Evolutionary conservation across 2,329 filamentous ascomycete genomes (phyloP), one percentile per base, ranked within the genome.

Genomic region (Ophiobolus disseminans): DNA sequence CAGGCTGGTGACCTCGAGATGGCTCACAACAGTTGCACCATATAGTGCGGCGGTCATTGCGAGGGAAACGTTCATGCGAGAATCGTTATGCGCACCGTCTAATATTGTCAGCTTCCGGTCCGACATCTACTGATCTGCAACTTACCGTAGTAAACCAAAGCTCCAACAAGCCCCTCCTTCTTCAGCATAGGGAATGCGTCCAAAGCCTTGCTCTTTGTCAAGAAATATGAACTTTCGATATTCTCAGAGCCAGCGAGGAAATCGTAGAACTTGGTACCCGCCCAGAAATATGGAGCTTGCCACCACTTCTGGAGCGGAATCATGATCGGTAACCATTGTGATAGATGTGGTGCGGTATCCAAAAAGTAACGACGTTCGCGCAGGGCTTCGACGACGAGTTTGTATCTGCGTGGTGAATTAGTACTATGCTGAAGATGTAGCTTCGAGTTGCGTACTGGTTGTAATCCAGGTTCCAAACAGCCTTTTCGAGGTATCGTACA

Each of bases 81-180:
- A 94, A 73, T 96, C 91, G 68, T 96, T 96, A 76, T 96, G 91
- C 22, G 89, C 90, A 62, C 91, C 91, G 76, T 96, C 90, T 82
- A 48, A 19, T 22, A 25, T 5, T 19, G 45, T 75, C 55, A 75
- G 66, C 43, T 37, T 11, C 8, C 22, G 1, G 14, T 16, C 8
- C 11, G 4, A 35, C 1, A 3, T 13, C 7, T 7, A 5, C 20
- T 14, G 9, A 11, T 10, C 7, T 23, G 17, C 21, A 22, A 49
- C 65, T 43, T 73, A 83, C 82, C 87, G 70, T 95, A 95, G 79
- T 96, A 96, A 19, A 95, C 90, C 65, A 95, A 77, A 48, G 90
- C 90, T 52, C 91, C 91, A 35, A 91, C 83, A 11, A 95, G 78
- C 57, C 88, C 85, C 32, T 89, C 86, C 68, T 85, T 87, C 76